Conservation (phyloP, 78 protist species). For the Cavenderia fasciculata region DNA sequence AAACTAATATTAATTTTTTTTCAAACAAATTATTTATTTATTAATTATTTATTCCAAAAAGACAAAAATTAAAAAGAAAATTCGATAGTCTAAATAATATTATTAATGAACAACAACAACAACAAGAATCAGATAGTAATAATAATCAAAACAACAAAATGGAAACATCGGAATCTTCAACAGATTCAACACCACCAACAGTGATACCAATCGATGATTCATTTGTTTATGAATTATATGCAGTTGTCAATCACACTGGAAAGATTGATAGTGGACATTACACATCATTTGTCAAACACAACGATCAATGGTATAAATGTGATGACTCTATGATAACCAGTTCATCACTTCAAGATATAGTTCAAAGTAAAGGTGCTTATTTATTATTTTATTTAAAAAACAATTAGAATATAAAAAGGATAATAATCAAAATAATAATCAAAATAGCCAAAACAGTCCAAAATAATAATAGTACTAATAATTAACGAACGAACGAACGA, state of each 20-base stretch:
- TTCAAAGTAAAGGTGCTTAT: slow-evolving; percentile 73
- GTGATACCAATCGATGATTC: background rate
- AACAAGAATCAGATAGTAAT: too few relatives aligned
- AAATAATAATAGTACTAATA: too few relatives aligned
- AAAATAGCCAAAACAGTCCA: too few relatives aligned
- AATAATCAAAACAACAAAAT: too few relatives aligned
- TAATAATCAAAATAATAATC: too few relatives aligned
- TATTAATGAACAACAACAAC: too few relatives aligned
- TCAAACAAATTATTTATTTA: background rate
- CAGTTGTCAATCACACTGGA: slow-evolving; percentile 76
- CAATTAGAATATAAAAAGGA: too few relatives aligned
- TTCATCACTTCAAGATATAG: slow-evolving; percentile 50
- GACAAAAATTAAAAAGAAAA: background rate
- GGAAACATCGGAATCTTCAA: background rate
- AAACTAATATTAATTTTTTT: background rate
- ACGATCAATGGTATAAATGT: slow-evolving; percentile 72
- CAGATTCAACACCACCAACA: background rate
- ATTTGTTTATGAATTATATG: slow-evolving; percentile 67
- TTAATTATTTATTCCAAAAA: background rate
- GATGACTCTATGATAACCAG: slow-evolving; percentile 67
- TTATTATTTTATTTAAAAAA: too few relatives aligned
- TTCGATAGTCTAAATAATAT: too few relatives aligned
- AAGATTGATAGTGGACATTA: slow-evolving; percentile 80
- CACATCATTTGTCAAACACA: slow-evolving; percentile 66
- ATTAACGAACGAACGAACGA: too few relatives aligned